Evolutionary conservation across 1,139 yeast genomes (phyloP), one percentile per base, ranked within the genome.

Genomic region (Candida dubliniensis): DNA sequence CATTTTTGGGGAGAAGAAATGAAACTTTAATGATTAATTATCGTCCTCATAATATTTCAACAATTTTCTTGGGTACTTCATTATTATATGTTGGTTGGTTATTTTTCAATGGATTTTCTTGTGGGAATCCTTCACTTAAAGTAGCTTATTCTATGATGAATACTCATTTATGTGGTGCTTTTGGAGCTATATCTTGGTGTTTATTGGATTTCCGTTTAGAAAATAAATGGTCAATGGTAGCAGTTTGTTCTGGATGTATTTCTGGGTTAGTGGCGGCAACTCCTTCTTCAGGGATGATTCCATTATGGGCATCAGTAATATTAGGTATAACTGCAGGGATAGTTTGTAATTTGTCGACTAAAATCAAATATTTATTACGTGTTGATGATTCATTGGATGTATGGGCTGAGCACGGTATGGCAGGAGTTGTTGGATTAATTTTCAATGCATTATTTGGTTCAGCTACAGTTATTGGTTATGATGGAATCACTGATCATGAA

Each of bases 261-360:
- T 89, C 96, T 6, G 98, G 98, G 2, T 77, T 91, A 29, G 98
- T 91, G 13, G 97, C 97, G 2, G 97, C 97, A 3, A 91, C 98
- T 1, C 98, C 99, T 14, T 80, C 95, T 14, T 85, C 96, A 11
- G 98, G 98, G 24, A 75, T 83, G 61, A 88, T 93, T 50, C 93
- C 98, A 1, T 71, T 90, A 46, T 93, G 96, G 87, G 97, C 93
- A 1, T 86, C 96, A 1, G 87, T 90, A 8, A 74, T 90, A 29
- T 79, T 91, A 50, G 98, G 98, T 3, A 73, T 88, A 29, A 78
- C 80, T 1, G 75, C 97, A 0, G 96, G 96, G 30, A 67, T 84
- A 12, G 81, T 86, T 36, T 93, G 98, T 78, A 91, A 93, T 73
- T 87, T 87, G 60, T 74, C 96, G 46, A 91, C 98, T 45, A 87